A percentile compares a stretch with the other conserved stretches of the same genome.
phyloP scores from a whole-genome alignment of 2,329 filamentous ascomycete genomes.

The Monilinia laxa region DNA sequence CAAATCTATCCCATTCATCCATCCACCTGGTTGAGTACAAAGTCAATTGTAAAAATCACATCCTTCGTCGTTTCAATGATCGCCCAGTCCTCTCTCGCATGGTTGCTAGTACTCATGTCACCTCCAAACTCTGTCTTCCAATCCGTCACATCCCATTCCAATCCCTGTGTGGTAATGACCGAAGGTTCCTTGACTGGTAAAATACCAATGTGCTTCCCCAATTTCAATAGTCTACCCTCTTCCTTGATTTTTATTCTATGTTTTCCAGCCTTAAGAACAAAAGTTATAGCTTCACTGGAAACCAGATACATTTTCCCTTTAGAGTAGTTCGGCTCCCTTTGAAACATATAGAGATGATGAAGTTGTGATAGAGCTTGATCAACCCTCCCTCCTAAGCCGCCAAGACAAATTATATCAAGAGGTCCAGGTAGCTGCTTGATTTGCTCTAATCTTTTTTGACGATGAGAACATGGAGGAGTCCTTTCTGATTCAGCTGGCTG shows the following conservation, averaged over 20 bases:
- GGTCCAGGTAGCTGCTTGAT: constrained; percentile 33
- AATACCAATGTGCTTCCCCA: constrained; percentile 77
- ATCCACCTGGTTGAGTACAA: constrained; percentile 26
- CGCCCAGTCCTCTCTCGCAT: constrained; percentile 61
- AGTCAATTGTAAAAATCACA: constrained; percentile 73
- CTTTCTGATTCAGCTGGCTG: constrained; percentile 1
- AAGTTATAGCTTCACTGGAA: constrained; percentile 75
- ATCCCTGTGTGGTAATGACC: constrained; percentile 72
- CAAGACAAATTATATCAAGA: constrained; percentile 73
- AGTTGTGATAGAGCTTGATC: constrained; percentile 90
- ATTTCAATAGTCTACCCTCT: constrained; percentile 23
- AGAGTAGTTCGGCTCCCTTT: constrained; percentile 49
- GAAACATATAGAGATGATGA: constrained; percentile 74
- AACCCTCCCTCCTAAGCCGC: constrained; percentile 83
- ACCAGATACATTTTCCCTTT: constrained; percentile 71
- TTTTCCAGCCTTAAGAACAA: constrained; percentile 68
- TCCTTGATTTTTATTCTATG: constrained; percentile 63
- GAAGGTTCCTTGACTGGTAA: constrained; percentile 79
- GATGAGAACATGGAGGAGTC: background rate
- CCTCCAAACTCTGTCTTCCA: constrained; percentile 79
- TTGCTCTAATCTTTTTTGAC: constrained; percentile 14
- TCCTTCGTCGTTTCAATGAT: constrained; percentile 61
- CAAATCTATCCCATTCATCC: background rate
- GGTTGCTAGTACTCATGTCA: constrained; percentile 77
- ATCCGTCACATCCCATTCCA: constrained; percentile 86